phyloP scores from a whole-genome alignment of 2,329 filamentous ascomycete species.

The Endocalyx cinctus region DNA sequence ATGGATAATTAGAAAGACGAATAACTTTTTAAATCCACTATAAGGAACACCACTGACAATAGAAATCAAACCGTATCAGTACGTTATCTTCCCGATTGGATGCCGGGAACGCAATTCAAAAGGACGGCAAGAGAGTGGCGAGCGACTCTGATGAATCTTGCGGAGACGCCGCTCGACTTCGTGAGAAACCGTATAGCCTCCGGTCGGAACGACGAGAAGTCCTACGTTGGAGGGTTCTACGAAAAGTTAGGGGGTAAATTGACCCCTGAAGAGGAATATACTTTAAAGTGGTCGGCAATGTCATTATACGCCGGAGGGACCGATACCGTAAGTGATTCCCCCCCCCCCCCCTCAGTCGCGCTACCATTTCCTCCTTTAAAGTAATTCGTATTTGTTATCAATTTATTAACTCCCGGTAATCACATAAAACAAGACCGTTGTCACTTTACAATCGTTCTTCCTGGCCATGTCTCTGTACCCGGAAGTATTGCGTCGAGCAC shows the following conservation, averaged over 20 bases:
- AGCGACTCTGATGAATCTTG: constrained; percentile 4
- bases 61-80: too few relatives aligned
- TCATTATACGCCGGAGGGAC: constrained; percentile 16
- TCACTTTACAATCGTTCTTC: too few relatives aligned
- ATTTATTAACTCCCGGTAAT: too few relatives aligned
- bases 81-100: constrained; percentile 19
- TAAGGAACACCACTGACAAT: too few relatives aligned
- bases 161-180: constrained; percentile 17
- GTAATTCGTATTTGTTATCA: too few relatives aligned
- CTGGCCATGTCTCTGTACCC: not conserved
- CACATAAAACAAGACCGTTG: too few relatives aligned
- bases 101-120: constrained; percentile 24
- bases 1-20: too few relatives aligned
- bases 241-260: not conserved
- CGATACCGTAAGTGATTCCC: constrained; percentile 22
- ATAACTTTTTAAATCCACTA: too few relatives aligned
- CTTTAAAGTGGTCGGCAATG: constrained; percentile 15
- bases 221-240: constrained; percentile 9
- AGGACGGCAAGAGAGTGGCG: constrained; percentile 10
- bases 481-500: not conserved
- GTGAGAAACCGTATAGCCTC: constrained; percentile 14
- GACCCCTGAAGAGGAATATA: not conserved
- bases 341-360: too few relatives aligned
- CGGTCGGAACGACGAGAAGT: constrained; percentile 6
- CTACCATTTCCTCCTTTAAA: too few relatives aligned